Conservation (phyloP, 331 rosid genomes). For the Malus hybrid region DNA sequence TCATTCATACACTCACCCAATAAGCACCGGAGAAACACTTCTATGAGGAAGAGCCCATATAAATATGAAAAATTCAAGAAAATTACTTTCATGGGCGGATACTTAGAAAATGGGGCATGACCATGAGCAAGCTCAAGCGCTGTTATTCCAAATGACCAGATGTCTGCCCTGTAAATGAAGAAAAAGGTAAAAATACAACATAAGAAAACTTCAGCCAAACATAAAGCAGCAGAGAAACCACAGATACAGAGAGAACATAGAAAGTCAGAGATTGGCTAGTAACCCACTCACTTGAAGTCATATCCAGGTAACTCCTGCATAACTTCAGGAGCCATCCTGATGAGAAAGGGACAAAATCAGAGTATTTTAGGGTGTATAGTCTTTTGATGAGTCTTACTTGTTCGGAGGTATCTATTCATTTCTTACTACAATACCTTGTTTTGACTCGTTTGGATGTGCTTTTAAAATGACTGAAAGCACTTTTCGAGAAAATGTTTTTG, state of each 20-base stretch:
- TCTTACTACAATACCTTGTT: too few relatives aligned
- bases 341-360: conserved; percentile 7
- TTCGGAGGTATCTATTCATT: too few relatives aligned
- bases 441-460: too few relatives aligned
- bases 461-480: too few relatives aligned
- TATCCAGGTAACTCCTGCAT: conserved; percentile 99
- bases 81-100: conserved; percentile 95
- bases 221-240: conserved; percentile 1
- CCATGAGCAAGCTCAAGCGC: conserved; percentile 99
- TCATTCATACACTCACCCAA: conserved; percentile 5
- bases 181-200: conserved; percentile 6
- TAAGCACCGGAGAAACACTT: conserved; percentile 2
- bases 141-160: conserved; percentile 99
- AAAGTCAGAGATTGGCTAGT: background rate
- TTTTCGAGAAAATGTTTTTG: too few relatives aligned
- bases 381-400: too few relatives aligned
- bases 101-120: conserved; percentile 95
- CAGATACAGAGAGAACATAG: background rate
- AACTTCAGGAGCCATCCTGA: conserved; percentile 99
- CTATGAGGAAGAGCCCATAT: background rate
- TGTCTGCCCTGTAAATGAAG: conserved; percentile 80
- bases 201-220: background rate
- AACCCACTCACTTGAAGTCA: conserved; percentile 83
- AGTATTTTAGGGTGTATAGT: background rate
- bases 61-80: conserved; percentile 13